Conservation (phyloP, 129 eudicot genomes). For the Centaurea solstitialis region DNA sequence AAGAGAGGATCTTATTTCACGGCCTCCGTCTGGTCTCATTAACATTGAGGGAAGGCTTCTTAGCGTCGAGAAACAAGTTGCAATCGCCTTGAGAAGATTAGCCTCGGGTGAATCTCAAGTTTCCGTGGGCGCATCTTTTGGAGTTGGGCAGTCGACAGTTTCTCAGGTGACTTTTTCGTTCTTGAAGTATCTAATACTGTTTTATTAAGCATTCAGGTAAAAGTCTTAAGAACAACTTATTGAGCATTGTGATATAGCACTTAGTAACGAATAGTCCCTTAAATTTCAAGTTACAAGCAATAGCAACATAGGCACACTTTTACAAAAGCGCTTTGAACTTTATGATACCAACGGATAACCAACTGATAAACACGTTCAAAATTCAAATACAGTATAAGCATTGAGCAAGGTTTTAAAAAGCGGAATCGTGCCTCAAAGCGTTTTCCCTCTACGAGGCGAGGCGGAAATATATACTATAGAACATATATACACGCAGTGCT, state of each 20-base stretch:
- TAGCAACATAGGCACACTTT: background rate
- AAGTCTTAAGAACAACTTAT: background rate
- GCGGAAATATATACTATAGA: no score
- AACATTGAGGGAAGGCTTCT: slow-evolving; percentile 97
- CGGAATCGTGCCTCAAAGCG: no score
- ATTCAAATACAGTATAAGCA: background rate
- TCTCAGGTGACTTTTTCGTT: slow-evolving; percentile 85
- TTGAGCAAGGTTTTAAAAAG: no score
- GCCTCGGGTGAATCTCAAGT: slow-evolving; percentile 99
- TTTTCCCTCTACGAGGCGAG: no score
- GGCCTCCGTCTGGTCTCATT: slow-evolving; percentile 97
- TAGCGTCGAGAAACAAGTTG: slow-evolving; percentile 98
- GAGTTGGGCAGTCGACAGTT: slow-evolving; percentile 97
- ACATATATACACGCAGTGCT: no score
- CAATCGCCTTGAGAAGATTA: slow-evolving; percentile 87
- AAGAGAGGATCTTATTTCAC: slow-evolving; percentile 78
- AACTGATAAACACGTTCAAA: background rate
- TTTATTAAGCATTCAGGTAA: background rate
- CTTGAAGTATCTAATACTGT: background rate
- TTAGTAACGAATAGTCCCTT: background rate
- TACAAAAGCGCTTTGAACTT: background rate
- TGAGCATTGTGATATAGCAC: background rate
- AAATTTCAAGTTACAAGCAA: background rate
- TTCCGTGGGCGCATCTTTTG: slow-evolving; percentile 88
- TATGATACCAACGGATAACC: background rate